Evolutionary conservation across 331 rosid species (phyloP).

Genomic region (Prunus yedoensis): DNA sequence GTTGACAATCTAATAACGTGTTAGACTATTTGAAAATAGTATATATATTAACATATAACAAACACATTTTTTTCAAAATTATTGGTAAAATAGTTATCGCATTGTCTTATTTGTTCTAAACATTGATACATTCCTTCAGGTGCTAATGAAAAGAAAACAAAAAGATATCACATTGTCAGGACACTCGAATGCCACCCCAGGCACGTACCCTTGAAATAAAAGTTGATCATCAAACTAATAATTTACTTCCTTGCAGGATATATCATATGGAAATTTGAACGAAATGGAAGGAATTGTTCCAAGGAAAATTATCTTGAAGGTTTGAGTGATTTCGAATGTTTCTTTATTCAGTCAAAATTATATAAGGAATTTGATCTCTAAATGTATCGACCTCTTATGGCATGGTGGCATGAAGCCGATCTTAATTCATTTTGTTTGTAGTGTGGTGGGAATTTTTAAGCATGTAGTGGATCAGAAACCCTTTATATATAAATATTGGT

Average conservation of each 20-base stretch:
- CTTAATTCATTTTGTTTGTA: neutral
- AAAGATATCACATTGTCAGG: too few relatives aligned
- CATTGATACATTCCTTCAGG: neutral
- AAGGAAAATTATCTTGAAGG: neutral
- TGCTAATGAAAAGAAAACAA: too few relatives aligned
- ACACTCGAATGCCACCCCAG: neutral
- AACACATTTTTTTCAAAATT: neutral
- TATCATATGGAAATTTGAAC: constrained; percentile 6
- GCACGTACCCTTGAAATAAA: neutral
- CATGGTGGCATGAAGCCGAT: neutral
- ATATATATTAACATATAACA: neutral
- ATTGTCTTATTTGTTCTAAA: neutral
- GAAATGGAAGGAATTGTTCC: constrained; percentile 1
- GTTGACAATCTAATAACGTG: neutral
- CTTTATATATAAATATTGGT: neutral
- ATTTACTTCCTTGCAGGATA: constrained; percentile 9
- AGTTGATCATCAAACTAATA: neutral
- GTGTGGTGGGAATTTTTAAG: neutral
- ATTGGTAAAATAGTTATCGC: too few relatives aligned
- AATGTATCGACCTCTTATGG: constrained; percentile 1
- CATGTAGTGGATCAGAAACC: neutral
- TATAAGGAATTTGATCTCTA: neutral
- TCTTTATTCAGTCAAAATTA: neutral
- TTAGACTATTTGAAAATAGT: neutral
- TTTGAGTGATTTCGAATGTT: neutral